Evolutionary conservation across 306 rosid genomes (phyloP).

Genomic region (Cercis canadensis): DNA sequence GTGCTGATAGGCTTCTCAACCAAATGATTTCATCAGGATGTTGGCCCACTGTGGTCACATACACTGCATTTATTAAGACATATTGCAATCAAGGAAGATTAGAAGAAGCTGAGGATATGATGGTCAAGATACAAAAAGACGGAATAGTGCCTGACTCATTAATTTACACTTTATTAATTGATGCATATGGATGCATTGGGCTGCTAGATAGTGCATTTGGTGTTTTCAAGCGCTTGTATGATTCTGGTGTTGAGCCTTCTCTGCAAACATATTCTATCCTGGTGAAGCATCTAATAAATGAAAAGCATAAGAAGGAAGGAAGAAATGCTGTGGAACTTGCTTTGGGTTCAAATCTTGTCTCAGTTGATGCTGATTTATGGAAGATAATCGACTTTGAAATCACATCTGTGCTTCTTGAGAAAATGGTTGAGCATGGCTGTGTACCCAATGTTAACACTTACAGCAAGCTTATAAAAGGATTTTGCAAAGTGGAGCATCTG

Average conservation of each 20-base stretch:
- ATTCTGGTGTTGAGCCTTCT: conserved; percentile 74
- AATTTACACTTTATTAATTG: conserved; percentile 60
- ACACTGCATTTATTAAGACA: conserved; percentile 74
- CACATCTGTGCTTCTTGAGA: conserved; percentile 58
- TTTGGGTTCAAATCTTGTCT: conserved; percentile 39
- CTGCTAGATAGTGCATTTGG: conserved; percentile 67
- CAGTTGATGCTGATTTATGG: conserved; percentile 57
- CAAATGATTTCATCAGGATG: conserved; percentile 67
- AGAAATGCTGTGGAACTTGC: conserved; percentile 34
- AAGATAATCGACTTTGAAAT: conserved; percentile 63
- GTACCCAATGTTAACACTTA: conserved; percentile 68
- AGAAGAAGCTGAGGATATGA: conserved; percentile 68
- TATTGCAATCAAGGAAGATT: conserved; percentile 73
- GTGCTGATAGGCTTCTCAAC: conserved; percentile 54
- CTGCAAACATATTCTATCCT: conserved; percentile 59
- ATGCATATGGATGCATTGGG: conserved; percentile 67
- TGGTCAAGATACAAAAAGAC: conserved; percentile 61
- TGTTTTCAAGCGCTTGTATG: conserved; percentile 70
- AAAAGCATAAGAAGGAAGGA: conserved; percentile 37
- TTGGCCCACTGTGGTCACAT: conserved; percentile 70
- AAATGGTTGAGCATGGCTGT: conserved; percentile 68
- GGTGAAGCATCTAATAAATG: conserved; percentile 64
- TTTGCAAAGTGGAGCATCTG: conserved; percentile 64
- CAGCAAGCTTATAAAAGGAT: conserved; percentile 68
- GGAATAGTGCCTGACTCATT: conserved; percentile 68